These are phyloP conservation scores for Cystobasidium pallidum DNA, from an alignment of 1,284 basidiomycete species.

Conservation along the genomic window DNA sequence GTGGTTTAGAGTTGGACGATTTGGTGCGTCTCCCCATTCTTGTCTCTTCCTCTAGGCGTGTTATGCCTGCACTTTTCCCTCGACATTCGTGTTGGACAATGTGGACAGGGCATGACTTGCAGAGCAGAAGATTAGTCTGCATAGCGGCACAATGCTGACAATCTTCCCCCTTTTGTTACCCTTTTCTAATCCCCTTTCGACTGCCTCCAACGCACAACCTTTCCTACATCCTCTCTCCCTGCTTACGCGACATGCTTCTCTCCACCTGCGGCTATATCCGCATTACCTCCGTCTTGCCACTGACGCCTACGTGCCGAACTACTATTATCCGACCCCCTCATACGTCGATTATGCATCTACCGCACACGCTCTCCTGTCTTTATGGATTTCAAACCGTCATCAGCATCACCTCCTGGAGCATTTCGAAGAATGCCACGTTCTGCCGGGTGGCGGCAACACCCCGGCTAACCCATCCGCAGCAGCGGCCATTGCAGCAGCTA, in stretches of 20 bases:
- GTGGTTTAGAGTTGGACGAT: conserved; percentile 74
- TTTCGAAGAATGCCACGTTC: conserved; percentile 79
- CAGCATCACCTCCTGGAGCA: conserved; percentile 78
- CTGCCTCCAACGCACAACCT: not conserved
- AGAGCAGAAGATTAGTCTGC: not conserved
- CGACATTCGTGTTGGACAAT: not conserved
- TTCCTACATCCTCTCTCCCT: not conserved
- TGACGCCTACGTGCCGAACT: not conserved
- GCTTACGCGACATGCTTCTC: not conserved
- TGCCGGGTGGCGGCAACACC: conserved; percentile 25
- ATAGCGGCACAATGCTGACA: not conserved
- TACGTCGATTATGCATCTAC: not conserved
- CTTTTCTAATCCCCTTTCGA: not conserved
- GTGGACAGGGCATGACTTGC: not conserved
- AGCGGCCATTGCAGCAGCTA: conserved; percentile 15
- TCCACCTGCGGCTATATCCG: not conserved
- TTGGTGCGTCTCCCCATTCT: conserved; percentile 56
- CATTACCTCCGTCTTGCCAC: not conserved
- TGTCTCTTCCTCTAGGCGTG: not conserved
- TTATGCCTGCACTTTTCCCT: not conserved
- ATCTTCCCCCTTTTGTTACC: not conserved
- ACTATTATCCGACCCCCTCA: no score
- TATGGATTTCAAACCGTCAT: not conserved
- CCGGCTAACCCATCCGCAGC: conserved; percentile 14
- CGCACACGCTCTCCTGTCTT: not conserved